Evolutionary conservation across 345 rosid genomes (phyloP).

Genomic region (Salix koriyanagi): DNA sequence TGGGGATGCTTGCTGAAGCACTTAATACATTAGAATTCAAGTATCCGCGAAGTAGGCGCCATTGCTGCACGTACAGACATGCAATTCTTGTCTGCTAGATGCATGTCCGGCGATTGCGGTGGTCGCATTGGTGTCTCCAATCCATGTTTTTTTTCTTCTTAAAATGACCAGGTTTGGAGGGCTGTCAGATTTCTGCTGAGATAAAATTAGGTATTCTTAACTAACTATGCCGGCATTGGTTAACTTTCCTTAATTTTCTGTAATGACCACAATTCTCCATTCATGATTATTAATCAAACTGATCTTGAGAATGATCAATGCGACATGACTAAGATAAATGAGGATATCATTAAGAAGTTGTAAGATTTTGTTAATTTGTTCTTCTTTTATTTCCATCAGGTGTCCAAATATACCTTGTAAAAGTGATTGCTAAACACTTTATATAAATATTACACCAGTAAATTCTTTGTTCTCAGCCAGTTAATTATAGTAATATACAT

Average conservation of each 20-base stretch:
- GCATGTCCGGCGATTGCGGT: constrained; percentile 38
- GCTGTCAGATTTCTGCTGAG: not conserved
- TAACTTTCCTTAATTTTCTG: not conserved
- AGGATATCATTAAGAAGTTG: too few species aligned
- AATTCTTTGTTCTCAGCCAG: not conserved
- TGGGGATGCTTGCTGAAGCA: constrained; percentile 27
- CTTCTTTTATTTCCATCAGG: not conserved
- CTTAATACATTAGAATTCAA: not conserved
- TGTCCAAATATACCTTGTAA: not conserved
- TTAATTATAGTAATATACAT: too few species aligned
- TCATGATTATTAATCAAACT: not conserved
- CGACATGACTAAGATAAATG: not conserved
- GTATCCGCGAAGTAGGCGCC: constrained; percentile 5
- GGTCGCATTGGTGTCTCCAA: constrained; percentile 21
- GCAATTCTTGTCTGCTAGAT: constrained; percentile 37
- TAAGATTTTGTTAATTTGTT: not conserved
- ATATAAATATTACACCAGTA: not conserved
- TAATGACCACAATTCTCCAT: not conserved
- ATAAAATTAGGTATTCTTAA: not conserved
- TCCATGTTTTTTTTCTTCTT: not conserved
- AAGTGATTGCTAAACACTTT: not conserved
- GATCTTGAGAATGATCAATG: not conserved
- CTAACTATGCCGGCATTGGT: not conserved
- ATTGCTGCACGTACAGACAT: constrained; percentile 9
- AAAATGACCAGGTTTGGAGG: not conserved